Conservation (phyloP, 1,284 basidiomycete species). For the Bondarzewia mesenterica region DNA sequence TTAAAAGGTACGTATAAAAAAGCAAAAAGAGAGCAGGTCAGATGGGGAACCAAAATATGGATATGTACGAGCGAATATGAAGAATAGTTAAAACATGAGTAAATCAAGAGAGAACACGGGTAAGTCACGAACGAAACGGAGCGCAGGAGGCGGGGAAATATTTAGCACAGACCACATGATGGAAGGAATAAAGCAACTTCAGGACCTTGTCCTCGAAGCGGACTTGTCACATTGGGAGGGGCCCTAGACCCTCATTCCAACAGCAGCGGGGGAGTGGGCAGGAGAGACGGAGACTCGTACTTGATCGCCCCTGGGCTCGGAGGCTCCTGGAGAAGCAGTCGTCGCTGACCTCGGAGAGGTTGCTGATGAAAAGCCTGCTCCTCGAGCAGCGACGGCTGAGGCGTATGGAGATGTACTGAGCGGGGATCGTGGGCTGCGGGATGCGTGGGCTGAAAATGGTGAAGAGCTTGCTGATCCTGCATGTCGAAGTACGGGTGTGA, state of each 20-base stretch:
- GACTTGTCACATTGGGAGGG: too few species aligned
- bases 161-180: too few species aligned
- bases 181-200: too few species aligned
- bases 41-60: too few species aligned
- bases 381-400: neutral
- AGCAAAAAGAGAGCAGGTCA: neutral
- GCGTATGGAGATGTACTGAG: neutral
- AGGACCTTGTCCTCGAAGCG: too few species aligned
- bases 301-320: slow-evolving; percentile 12
- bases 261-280: slow-evolving; percentile 14
- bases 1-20: too few species aligned
- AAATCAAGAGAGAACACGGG: too few species aligned
- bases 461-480: slow-evolving; percentile 8
- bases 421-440: neutral
- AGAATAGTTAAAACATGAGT: too few species aligned
- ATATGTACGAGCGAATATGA: too few species aligned
- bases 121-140: neutral
- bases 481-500: slow-evolving; percentile 11
- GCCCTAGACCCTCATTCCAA: slow-evolving; percentile 19
- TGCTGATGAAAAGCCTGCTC: neutral
- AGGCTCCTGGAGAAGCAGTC: slow-evolving; percentile 12
- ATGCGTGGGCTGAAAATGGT: neutral
- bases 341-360: neutral
- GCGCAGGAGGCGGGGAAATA: too few species aligned
- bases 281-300: slow-evolving; percentile 4